These are phyloP conservation scores for Silene uniflora DNA, from an alignment of 148 eudicot species.

Conservation along the genomic window DNA sequence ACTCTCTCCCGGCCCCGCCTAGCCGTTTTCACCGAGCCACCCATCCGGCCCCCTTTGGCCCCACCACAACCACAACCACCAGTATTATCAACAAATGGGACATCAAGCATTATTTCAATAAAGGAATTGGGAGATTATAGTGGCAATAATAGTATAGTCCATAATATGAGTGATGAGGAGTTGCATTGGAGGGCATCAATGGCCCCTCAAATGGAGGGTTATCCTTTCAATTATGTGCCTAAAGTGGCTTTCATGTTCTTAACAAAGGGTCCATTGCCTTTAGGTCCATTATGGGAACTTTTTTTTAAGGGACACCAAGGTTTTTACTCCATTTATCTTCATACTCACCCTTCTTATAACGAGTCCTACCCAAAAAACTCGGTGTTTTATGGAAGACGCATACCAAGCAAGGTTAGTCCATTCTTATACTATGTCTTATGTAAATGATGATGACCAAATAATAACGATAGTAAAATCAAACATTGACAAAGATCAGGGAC, in stretches of 20 bases:
- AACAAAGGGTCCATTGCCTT: slow-evolving; percentile 72
- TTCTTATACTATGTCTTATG: neutral
- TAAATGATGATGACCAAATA: no score
- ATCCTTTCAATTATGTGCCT: slow-evolving; percentile 60
- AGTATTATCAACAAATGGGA: neutral
- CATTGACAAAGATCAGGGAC: no score
- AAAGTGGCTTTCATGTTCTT: slow-evolving; percentile 90
- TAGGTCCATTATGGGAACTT: slow-evolving; percentile 64
- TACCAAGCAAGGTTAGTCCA: slow-evolving; percentile 59
- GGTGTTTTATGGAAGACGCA: slow-evolving; percentile 46
- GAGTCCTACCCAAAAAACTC: slow-evolving; percentile 40
- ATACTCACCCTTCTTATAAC: slow-evolving; percentile 56
- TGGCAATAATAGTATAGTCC: neutral
- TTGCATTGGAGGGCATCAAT: slow-evolving; percentile 69
- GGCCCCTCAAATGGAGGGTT: slow-evolving; percentile 48
- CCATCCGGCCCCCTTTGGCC: slow-evolving; percentile 2
- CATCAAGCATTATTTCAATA: neutral
- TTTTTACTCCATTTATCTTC: slow-evolving; percentile 57
- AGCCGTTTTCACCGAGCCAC: neutral
- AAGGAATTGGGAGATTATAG: neutral
- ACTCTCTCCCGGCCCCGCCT: slow-evolving; percentile 4
- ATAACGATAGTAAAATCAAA: no score
- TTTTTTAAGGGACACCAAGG: slow-evolving; percentile 60
- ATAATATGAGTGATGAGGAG: slow-evolving; percentile 42
- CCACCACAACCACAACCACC: neutral